phyloP scores from a whole-genome alignment of 2,329 filamentous ascomycete species.

The Talaromyces piceae region DNA sequence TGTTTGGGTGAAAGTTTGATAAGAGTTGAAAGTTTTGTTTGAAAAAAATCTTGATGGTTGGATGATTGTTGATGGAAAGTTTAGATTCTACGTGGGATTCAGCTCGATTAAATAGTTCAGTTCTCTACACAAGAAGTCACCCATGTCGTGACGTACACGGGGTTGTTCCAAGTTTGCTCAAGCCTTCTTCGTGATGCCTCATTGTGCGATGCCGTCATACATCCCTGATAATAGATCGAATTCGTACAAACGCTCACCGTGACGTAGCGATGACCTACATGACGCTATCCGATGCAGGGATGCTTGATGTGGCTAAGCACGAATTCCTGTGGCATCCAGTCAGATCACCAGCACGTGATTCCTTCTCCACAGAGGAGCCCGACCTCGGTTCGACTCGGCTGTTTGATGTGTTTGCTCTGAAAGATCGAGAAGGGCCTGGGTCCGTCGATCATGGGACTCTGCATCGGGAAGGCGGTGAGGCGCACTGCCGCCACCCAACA shows the following conservation, averaged over 20 bases:
- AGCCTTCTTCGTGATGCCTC: neutral
- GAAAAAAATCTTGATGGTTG: neutral
- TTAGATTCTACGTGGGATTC: neutral
- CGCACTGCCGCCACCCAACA: neutral
- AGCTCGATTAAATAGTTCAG: constrained; percentile 1
- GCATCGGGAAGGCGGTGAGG: neutral
- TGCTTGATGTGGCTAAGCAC: neutral
- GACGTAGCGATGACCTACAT: constrained; percentile 5
- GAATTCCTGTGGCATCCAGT: neutral
- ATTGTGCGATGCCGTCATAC: neutral
- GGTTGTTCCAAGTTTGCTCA: neutral
- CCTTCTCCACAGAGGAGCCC: neutral
- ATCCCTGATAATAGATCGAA: neutral
- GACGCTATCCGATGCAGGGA: neutral
- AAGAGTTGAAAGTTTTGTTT: neutral
- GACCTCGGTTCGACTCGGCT: neutral
- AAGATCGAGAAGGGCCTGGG: neutral
- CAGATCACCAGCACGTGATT: neutral
- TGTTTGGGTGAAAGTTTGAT: neutral
- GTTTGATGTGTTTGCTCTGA: neutral
- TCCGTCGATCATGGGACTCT: neutral
- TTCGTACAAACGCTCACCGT: neutral
- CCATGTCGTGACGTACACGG: neutral
- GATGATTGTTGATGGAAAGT: neutral
- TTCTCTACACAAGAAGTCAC: no score